phyloP scores from a whole-genome alignment of 495 filamentous ascomycete species.

The Annulohypoxylon bovei region DNA sequence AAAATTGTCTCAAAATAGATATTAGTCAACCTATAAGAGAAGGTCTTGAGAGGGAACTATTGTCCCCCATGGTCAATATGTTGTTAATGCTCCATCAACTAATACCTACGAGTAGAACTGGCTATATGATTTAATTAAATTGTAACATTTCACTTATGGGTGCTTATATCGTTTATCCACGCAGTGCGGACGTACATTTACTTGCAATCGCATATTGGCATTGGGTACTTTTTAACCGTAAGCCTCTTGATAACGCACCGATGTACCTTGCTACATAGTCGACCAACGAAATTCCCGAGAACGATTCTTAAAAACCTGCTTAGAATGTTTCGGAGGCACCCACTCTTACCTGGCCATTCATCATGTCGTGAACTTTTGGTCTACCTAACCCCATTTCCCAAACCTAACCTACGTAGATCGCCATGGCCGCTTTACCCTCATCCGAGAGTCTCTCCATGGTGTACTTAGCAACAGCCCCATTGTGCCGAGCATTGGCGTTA shows the following conservation, averaged over 20 bases:
- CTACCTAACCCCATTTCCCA: conserved; percentile 9
- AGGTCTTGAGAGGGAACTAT: no score
- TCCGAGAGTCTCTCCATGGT: conserved; percentile 53
- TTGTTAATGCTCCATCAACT: no score
- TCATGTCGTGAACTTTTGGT: conserved; percentile 31
- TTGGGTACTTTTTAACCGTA: conserved; percentile 7
- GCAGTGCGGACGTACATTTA: not conserved
- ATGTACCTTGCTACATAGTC: not conserved
- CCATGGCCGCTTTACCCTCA: conserved; percentile 54
- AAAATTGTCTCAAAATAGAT: no score
- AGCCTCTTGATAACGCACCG: not conserved
- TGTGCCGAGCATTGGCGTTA: conserved; percentile 56
- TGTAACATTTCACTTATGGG: no score
- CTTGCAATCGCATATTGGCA: not conserved
- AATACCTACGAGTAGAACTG: no score
- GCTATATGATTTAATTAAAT: no score
- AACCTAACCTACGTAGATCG: conserved; percentile 52
- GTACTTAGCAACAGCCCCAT: conserved; percentile 51
- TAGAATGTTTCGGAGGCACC: conserved; percentile 20
- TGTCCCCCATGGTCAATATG: no score
- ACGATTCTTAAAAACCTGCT: not conserved
- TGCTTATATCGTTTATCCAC: not conserved
- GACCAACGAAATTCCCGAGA: not conserved
- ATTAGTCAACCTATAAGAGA: no score
- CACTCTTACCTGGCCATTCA: conserved; percentile 26